These are phyloP conservation scores for Rubia yunnanensis DNA, from an alignment of 257 asterid genomes.

Conservation along the genomic window DNA sequence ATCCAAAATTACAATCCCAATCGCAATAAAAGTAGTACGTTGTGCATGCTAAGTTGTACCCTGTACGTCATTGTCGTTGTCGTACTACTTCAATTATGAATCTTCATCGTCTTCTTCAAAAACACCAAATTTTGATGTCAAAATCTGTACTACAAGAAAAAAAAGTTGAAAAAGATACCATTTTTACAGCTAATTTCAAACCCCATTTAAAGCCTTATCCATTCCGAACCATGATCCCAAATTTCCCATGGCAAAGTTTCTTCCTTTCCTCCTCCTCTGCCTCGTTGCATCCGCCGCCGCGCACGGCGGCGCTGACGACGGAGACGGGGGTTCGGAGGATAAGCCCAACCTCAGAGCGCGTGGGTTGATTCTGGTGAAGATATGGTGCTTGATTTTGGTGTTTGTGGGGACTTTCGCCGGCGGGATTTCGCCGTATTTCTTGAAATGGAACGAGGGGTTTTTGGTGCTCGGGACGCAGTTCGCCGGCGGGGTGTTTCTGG, in stretches of 20 bases:
- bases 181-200: neutral
- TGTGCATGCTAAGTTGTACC: too few relatives aligned
- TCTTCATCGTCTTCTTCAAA: neutral
- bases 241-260: conserved; percentile 36
- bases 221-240: neutral
- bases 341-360: conserved; percentile 56
- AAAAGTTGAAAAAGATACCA: too few relatives aligned
- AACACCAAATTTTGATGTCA: neutral
- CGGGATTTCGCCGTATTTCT: conserved; percentile 76
- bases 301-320: conserved; percentile 37
- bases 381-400: conserved; percentile 75
- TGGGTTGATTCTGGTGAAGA: conserved; percentile 50
- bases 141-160: conserved; percentile 10
- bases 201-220: neutral
- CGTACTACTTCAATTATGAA: neutral
- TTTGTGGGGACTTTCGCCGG: conserved; percentile 66
- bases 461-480: conserved; percentile 75
- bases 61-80: too few relatives aligned
- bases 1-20: neutral
- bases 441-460: conserved; percentile 82
- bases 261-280: conserved; percentile 27
- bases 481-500: conserved; percentile 89
- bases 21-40: neutral
- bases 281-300: conserved; percentile 42
- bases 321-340: conserved; percentile 33